Base-by-base conservation (phyloP, 2,329 filamentous ascomycete genomes). In the Colletotrichum sp. region DNA sequence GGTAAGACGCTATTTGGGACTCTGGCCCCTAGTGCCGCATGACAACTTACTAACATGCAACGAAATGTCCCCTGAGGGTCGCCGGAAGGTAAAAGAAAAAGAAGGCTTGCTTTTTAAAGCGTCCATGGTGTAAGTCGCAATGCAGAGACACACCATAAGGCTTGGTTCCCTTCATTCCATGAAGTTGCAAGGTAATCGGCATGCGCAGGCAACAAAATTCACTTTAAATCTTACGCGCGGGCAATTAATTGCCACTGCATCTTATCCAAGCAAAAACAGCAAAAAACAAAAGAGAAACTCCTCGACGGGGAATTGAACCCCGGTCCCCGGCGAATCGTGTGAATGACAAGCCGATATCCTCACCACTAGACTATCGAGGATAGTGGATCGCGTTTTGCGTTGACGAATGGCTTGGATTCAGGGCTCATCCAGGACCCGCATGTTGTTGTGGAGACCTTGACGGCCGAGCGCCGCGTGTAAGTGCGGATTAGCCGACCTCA, bases 271-370 rank as follows among this genome's bases (percentile, higher is more conserved):
- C n/a, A n/a, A n/a, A n/a, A 21, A 21, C 14, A 7, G 6, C 3
- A 30, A 30, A 59, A 30, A n/a, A 7, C 14, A 59, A 59, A 18
- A 59, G 8, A 30, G 2, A 18, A 30, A 12, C 55, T 59, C 55
- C 55, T 59, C 55, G 55, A 59, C 55, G 55, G 55, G 55, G 55
- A 59, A 59, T 59, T 59, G 55, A 59, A 59, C 55, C 55, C 55
- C 55, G 55, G 55, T 59, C 55, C 55, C 55, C 55, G 55, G 24
- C 55, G 55, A 59, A 59, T 30, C 24, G 55, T 59, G 10, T 59
- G 3, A 59, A 12, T 59, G 55, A 59, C 24, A 59, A 59, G 55
- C 24, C 24, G 55, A 59, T 28, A 59, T 59, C 55, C 55, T 59
- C 55, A 59, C 55, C 55, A 59, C 55, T 59, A 59, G 55, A 59